phyloP scores from a whole-genome alignment of 2,329 filamentous ascomycete species.

The Alternaria sp. region DNA sequence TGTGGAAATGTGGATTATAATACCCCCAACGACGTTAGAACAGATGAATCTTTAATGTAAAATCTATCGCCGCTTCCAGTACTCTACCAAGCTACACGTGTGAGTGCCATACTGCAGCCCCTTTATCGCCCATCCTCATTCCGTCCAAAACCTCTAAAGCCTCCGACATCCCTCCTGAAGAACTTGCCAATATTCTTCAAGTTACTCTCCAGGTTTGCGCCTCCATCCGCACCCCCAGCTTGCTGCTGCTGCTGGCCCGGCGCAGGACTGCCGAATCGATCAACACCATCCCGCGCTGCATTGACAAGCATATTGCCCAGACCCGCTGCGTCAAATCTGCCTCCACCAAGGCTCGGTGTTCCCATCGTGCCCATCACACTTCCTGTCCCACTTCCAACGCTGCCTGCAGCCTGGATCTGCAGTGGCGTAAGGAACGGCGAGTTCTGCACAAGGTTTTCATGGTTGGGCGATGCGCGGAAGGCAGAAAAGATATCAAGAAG shows the following conservation, averaged over 20 bases:
- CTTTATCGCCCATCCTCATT: conserved; percentile 42
- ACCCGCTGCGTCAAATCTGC: conserved; percentile 77
- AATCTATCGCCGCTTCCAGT: background rate
- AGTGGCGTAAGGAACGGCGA: conserved; percentile 51
- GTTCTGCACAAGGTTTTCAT: conserved; percentile 67
- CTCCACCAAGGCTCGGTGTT: conserved; percentile 49
- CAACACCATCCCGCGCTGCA: conserved; percentile 83
- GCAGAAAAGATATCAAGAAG: conserved; percentile 91
- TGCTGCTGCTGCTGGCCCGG: conserved; percentile 45
- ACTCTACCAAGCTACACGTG: background rate
- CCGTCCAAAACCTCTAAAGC: conserved; percentile 50
- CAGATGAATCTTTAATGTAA: background rate
- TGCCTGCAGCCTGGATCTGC: conserved; percentile 47
- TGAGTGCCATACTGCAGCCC: background rate
- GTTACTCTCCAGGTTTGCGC: conserved; percentile 87
- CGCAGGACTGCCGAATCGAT: conserved; percentile 71
- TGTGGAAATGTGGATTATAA: background rate
- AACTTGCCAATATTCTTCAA: conserved; percentile 96
- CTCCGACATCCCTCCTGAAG: conserved; percentile 84
- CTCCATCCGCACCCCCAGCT: conserved; percentile 39
- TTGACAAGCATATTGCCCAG: conserved; percentile 89
- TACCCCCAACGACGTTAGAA: conserved; percentile 7
- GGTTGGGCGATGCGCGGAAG: conserved; percentile 72
- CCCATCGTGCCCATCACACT: conserved; percentile 53
- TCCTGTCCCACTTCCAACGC: conserved; percentile 52